phyloP scores from a whole-genome alignment of 176 grass and related monocot species.

The Hsuehochloa calcarea region DNA sequence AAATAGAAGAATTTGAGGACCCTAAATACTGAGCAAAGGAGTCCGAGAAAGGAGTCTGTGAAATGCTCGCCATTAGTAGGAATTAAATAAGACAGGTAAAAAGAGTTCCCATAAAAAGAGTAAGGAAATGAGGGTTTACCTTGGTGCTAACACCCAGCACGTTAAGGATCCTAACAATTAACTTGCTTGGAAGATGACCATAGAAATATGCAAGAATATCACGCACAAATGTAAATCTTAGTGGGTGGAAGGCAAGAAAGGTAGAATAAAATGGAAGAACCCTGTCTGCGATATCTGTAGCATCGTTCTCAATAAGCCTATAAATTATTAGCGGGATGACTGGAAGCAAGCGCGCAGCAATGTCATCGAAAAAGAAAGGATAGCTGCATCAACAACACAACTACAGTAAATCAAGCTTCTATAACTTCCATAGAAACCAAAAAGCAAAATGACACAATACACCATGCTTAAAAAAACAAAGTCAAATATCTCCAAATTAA shows the following conservation, averaged over 20 bases:
- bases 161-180: slow-evolving; percentile 84
- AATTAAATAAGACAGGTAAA: slow-evolving; percentile 12
- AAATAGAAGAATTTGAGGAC: slow-evolving; percentile 55
- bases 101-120: not conserved
- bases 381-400: slow-evolving; percentile 64
- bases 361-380: slow-evolving; percentile 96
- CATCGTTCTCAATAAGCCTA: slow-evolving; percentile 94
- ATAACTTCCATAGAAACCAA: slow-evolving; percentile 25
- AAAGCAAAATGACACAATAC: not conserved
- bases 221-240: slow-evolving; percentile 94
- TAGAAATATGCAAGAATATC: slow-evolving; percentile 99
- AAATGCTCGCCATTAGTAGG: slow-evolving; percentile 31
- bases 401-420: slow-evolving; percentile 32
- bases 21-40: slow-evolving; percentile 74
- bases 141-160: slow-evolving; percentile 77
- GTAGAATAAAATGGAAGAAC: slow-evolving; percentile 81
- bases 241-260: slow-evolving; percentile 84
- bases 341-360: slow-evolving; percentile 81
- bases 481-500: slow-evolving; percentile 23
- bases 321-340: slow-evolving; percentile 94
- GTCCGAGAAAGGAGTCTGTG: slow-evolving; percentile 82
- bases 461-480: slow-evolving; percentile 21
- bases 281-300: slow-evolving; percentile 78
- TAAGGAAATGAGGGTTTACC: slow-evolving; percentile 44
- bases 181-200: slow-evolving; percentile 78